A percentile compares a stretch with the other conserved stretches of the same genome.
Conservation (phyloP, 164 flowering plant genomes). For the Dillenia turbinata region DNA sequence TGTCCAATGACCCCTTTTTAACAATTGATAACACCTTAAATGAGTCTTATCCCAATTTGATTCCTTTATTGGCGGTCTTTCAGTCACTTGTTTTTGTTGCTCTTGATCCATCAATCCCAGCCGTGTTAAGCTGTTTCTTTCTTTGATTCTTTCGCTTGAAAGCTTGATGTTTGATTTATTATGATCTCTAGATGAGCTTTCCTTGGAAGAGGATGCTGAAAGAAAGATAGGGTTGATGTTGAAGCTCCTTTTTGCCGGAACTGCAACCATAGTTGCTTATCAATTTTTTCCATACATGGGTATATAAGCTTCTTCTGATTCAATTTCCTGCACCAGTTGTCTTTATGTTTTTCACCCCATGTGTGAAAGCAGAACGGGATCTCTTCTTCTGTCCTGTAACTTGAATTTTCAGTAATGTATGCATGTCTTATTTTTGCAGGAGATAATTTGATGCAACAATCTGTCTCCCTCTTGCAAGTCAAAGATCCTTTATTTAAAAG, state of each 20-base stretch:
- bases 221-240: constrained; percentile 85
- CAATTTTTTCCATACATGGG: constrained; percentile 91
- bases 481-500: constrained; percentile 94
- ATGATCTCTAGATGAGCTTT: constrained; percentile 45
- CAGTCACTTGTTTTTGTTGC: no score
- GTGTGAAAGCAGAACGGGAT: not conserved
- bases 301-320: constrained; percentile 15
- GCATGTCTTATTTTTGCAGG: constrained; percentile 33
- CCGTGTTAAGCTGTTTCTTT: no score
- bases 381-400: not conserved
- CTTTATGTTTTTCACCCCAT: not conserved
- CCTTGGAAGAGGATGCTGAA: constrained; percentile 79
- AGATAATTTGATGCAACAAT: constrained; percentile 79
- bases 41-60: no score
- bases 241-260: constrained; percentile 78
- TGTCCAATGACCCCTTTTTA: no score
- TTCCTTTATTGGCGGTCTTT: no score
- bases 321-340: not conserved
- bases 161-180: not conserved
- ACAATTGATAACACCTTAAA: no score
- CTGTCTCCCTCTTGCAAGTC: constrained; percentile 72
- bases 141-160: not conserved
- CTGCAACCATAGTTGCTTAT: constrained; percentile 61
- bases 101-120: no score
- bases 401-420: not conserved